Base-by-base conservation (phyloP, 331 rosid species). In the Pyrus hybrid region DNA sequence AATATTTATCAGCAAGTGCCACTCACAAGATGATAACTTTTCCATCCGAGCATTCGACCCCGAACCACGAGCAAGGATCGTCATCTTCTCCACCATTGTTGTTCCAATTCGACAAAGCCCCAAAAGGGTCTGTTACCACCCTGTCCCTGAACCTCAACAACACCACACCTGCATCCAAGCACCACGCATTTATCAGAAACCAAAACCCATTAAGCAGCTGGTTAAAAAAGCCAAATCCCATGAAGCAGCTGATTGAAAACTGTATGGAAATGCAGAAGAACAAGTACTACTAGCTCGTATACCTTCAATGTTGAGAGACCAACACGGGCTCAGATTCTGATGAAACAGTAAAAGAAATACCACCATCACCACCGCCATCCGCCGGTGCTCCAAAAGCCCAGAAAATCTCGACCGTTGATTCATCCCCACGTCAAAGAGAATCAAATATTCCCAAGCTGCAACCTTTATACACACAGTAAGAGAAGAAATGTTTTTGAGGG, bases 21-120 rank as follows among this genome's bases (percentile, higher is more conserved):
- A 74, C 97, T 87, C 83, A 93, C 98, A 89, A 74, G 83, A 78
- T 65, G 47, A 87, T 80, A 32, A 89, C 87, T 73, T 84, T 85
- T 74, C 88, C 92, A 6, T 85, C 66, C 4, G 86, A 86, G 65
- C 93, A 93, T 61, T 89, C 86, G 11, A 89, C 84, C 1, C 97
- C 97, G 21, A 85, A 84, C 97, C 97, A 88, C 0, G 87, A 85
- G 65, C 96, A 91, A 0, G 82, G 89, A 84, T 87, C 83, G 58
- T 87, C 83, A 53, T 66, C 21, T 67, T 37, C 71, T 67, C 75
- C 89, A 22, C 65, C 84, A 14, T 70, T 47, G 7, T 65, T 82
- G 25, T 84, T 91, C 98, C 98, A 91, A 62, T 41, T 84, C 49
- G 79, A 62, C 33, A 85, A 82, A 65, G 84, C 94, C 10, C 88